Evolutionary conservation across 2,329 filamentous ascomycete species (phyloP), one percentile per base, ranked within the genome.

Genomic region (Purpureocillium lavendulum): DNA sequence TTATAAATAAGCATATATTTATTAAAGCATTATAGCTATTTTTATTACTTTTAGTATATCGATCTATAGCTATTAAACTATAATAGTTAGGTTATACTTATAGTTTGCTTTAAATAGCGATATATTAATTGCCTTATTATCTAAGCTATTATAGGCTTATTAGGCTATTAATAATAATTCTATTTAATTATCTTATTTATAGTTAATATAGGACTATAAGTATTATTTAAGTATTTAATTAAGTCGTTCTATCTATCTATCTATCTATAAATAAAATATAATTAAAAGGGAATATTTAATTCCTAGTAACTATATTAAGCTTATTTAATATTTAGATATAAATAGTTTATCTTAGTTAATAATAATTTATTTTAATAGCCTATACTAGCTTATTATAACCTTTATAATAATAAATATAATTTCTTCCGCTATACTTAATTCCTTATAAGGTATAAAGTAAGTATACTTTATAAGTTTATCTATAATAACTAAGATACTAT

Each of bases 21-120:
- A 17, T 46, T 43, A 38, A 44, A 36, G 39, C 38, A 42, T 9
- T 41, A 37, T 33, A 38, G 30, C 33, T 45, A 45, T 10, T 35
- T 38, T 16, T 40, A 35, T 26, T 37, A 9, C 13, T 41, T 41
- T n/a, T 40, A 14, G 12, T 38, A 24, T 41, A 17, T n/a, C 28
- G 5, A 26, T 26, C 10, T 26, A 26, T 26, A 26, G 5, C 10
- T 26, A 26, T 26, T 26, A 26, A 6, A 26, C 10, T 10, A 10
- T 26, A 6, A 26, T 6, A 6, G 5, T 26, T 26, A 26, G 10
- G 10, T 8, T 26, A 26, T 26, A 26, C 6, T 10, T 26, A 26
- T 26, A 26, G 10, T 26, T 26, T 6, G 21, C 21, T 10, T 26
- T 26, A 26, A 26, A 26, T 26, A 26, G 10, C 10, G 10, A 26